Evolutionary conservation across 768 basidiomycete genomes (phyloP).

Genomic region (Roridomyces roridus): DNA sequence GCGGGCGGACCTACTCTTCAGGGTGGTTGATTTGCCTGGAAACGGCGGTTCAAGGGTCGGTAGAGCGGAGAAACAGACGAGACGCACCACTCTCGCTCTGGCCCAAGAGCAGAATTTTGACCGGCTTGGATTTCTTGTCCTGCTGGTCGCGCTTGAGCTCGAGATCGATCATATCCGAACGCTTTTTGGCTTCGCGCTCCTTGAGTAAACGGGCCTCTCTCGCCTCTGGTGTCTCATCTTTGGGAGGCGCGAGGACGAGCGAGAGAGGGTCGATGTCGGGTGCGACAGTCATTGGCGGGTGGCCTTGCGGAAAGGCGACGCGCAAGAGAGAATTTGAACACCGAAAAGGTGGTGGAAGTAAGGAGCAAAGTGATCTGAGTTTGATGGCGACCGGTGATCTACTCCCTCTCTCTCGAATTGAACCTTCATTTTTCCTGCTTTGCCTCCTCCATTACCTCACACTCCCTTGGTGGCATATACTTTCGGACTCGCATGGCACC

Average conservation of each 20-base stretch:
- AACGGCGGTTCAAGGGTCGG: not conserved
- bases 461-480: no score
- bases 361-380: no score
- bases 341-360: no score
- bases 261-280: constrained; percentile 44
- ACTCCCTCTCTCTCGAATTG: no score
- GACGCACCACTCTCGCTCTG: constrained; percentile 60
- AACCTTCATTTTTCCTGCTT: no score
- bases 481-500: no score
- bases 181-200: constrained; percentile 47
- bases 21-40: constrained; percentile 63
- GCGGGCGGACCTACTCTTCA: constrained; percentile 51
- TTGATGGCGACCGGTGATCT: no score
- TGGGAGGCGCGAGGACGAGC: constrained; percentile 43
- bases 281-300: constrained; percentile 15
- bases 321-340: no score
- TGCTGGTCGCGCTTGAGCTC: constrained; percentile 43
- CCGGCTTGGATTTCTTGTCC: constrained; percentile 41
- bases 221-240: constrained; percentile 40
- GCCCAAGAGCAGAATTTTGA: constrained; percentile 49
- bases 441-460: no score
- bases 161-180: constrained; percentile 54
- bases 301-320: no score
- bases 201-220: constrained; percentile 36
- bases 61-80: not conserved